phyloP scores from a whole-genome alignment of 2,329 filamentous ascomycete genomes.

The Tolypocladium sp. region DNA sequence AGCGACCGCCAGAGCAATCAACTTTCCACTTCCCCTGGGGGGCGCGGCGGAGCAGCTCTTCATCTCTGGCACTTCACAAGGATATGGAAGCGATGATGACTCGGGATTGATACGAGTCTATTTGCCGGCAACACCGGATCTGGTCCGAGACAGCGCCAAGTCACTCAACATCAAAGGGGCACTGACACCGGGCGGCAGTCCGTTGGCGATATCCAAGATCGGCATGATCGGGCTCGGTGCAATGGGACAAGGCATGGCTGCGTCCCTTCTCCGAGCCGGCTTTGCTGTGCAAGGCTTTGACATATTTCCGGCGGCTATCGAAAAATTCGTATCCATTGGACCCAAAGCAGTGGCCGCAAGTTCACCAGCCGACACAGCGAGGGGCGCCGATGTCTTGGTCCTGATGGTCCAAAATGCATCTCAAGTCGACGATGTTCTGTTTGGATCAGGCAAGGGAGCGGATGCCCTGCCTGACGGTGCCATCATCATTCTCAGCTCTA shows the following conservation, averaged over 20 bases:
- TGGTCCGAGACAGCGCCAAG: conserved; percentile 8
- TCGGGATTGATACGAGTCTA: conserved; percentile 17
- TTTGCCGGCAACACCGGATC: conserved; percentile 7
- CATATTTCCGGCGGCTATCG: conserved; percentile 16
- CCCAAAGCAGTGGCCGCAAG: conserved; percentile 12
- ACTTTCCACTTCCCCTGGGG: conserved; percentile 25
- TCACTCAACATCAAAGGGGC: conserved; percentile 1
- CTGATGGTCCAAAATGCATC: conserved; percentile 26
- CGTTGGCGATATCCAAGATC: conserved; percentile 17
- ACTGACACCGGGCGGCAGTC: conserved; percentile 10
- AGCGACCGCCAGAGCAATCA: conserved; percentile 15
- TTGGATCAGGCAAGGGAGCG: conserved; percentile 18
- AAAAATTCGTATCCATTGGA: conserved; percentile 16
- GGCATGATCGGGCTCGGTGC: conserved; percentile 27
- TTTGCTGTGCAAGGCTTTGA: conserved; percentile 25
- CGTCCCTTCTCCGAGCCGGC: conserved; percentile 20
- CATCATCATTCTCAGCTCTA: conserved; percentile 24
- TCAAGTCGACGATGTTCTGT: conserved; percentile 22
- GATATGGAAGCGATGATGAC: conserved; percentile 17
- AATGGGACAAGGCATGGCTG: conserved; percentile 28
- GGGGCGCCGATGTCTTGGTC: conserved; percentile 19
- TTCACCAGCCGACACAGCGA: conserved; percentile 18
- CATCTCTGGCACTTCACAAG: conserved; percentile 15
- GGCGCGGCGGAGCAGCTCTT: conserved; percentile 23
- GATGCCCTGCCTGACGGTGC: conserved; percentile 15